These are phyloP conservation scores for Lichina pygmaea DNA, from an alignment of 495 filamentous ascomycete genomes.

Conservation along the genomic window DNA sequence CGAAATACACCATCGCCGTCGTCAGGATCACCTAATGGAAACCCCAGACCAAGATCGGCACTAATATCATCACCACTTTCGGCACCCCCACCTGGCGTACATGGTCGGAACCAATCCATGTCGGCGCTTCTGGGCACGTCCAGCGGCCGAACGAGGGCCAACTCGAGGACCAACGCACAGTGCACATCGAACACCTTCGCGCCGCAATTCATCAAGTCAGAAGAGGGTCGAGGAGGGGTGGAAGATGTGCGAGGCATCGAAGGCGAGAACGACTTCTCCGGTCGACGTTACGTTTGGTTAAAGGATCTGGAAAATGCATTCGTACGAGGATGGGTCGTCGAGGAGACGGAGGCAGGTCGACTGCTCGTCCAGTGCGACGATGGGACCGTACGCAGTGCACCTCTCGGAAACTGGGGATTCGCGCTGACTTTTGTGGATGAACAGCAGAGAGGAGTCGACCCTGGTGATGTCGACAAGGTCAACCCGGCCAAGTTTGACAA, in stretches of 20 bases:
- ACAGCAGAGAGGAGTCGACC: constrained; percentile 65
- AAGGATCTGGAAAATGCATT: constrained; percentile 69
- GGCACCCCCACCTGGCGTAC: constrained; percentile 16
- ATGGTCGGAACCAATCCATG: constrained; percentile 28
- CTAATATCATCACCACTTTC: constrained; percentile 29
- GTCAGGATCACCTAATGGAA: constrained; percentile 23
- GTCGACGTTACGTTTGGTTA: constrained; percentile 96
- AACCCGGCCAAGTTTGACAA: constrained; percentile 99
- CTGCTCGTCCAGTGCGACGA: constrained; percentile 83
- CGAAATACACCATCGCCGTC: constrained; percentile 35
- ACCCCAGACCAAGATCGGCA: constrained; percentile 42
- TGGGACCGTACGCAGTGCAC: constrained; percentile 39
- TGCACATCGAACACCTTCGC: constrained; percentile 58
- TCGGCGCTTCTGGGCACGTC: constrained; percentile 17
- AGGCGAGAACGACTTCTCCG: constrained; percentile 93
- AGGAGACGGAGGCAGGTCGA: constrained; percentile 38
- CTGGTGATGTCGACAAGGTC: constrained; percentile 83
- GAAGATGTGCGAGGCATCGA: constrained; percentile 57
- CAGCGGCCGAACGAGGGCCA: constrained; percentile 22
- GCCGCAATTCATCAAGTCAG: constrained; percentile 76
- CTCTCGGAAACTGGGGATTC: not conserved
- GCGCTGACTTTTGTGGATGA: not conserved
- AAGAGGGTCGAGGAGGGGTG: constrained; percentile 34
- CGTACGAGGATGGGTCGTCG: constrained; percentile 69
- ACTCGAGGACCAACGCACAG: constrained; percentile 27